Base-by-base conservation (phyloP, 345 rosid genomes). In the Linum trigynum region DNA sequence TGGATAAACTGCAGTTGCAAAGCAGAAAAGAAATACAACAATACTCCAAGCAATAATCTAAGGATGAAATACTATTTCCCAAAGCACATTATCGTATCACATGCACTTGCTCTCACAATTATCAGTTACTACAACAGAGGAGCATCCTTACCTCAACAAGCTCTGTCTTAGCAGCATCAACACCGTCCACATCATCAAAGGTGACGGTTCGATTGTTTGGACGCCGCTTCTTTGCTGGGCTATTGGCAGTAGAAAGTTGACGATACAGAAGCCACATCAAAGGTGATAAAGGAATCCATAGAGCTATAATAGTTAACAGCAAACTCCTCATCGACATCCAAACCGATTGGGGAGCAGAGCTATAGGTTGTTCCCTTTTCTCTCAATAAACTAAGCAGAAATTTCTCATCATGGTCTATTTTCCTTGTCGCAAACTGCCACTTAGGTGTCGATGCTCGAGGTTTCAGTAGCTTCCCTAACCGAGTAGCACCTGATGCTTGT, bases 221-320 rank as follows among this genome's bases (percentile, higher is more conserved):
- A 7, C 81, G 83, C 59, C 85, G 79, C 77, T 81, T 90, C 62
- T 62, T 90, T 2, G 98, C 94, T 2, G 89, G 97, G 79, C 92
- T 86, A 72, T 86, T 90, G 45, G 89, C 85, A 64, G 90, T 85
- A 55, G 96, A 90, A 72, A 90, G 84, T 76, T 90, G 98, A 45
- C 98, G 90, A 68, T 92, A 86, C 62, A 92, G 84, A 74, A 90
- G 92, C 98, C 98, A 92, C 94, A 92, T 90, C 63, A 92, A 76
- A 69, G 98, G 98, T 5, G 82, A 85, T 40, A 92, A 77, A 55
- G 97, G 98, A 69, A 90, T 85, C 97, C 98, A 92, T 17, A 92
- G 62, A 69, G 90, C 75, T 38, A 90, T 85, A 38, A 92, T 82
- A 1, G 90, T 90, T 59, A 90, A 76, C 70, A 90, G 67, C 65